A percentile compares a stretch with the other conserved stretches of the same genome.
phyloP scores from a whole-genome alignment of 441 rosid genomes.

The Corymbia citriodora region DNA sequence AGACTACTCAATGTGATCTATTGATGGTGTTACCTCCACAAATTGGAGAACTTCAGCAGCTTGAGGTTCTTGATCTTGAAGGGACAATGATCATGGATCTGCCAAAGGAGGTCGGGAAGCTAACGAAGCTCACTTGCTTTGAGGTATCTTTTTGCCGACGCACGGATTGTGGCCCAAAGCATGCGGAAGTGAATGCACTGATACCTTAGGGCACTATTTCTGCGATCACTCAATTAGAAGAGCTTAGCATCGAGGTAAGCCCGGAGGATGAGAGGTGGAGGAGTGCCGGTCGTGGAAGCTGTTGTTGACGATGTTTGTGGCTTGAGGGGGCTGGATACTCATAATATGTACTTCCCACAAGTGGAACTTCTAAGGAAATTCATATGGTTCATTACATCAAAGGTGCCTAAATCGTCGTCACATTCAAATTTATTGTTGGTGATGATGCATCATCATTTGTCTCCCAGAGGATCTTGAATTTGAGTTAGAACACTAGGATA shows the following conservation, averaged over 20 bases:
- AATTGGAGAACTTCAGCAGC: constrained; percentile 11
- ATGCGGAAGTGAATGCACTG: background rate
- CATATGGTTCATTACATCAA: background rate
- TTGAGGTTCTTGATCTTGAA: constrained; percentile 20
- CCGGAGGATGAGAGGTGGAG: background rate
- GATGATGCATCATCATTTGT: constrained; percentile 7
- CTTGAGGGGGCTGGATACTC: background rate
- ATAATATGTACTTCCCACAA: background rate
- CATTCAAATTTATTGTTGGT: constrained; percentile 9
- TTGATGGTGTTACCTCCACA: constrained; percentile 5
- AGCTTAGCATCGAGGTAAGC: constrained; percentile 6
- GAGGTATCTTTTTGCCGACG: constrained; percentile 6
- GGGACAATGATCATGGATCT: constrained; percentile 7
- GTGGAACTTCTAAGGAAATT: background rate
- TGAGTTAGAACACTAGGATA: background rate
- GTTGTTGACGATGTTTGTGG: background rate
- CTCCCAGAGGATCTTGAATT: constrained; percentile 2
- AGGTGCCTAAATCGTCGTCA: background rate
- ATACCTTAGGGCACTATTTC: background rate
- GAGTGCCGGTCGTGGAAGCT: background rate
- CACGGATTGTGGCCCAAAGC: background rate
- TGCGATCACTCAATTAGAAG: background rate
- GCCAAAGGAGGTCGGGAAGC: background rate
- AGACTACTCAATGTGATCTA: background rate
- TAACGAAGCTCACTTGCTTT: background rate